Evolutionary conservation across 352 stramenopile genomes (phyloP).

Genomic region (Phytophthora citrophthora): DNA sequence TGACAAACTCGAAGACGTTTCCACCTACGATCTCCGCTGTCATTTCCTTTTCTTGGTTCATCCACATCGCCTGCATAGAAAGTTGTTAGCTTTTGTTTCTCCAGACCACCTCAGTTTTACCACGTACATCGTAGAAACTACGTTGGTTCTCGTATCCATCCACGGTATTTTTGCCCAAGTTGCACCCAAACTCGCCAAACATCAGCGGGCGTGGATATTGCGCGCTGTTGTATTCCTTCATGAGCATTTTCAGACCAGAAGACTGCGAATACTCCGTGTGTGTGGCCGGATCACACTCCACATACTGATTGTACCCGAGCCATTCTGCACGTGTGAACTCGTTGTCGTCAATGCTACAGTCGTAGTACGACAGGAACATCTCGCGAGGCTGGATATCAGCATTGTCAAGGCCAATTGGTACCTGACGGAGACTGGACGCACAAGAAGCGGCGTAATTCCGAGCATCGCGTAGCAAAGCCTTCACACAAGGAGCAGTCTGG

Average conservation of each 20-base stretch:
- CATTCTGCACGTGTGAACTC: slow-evolving; percentile 61
- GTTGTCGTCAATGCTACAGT: slow-evolving; percentile 56
- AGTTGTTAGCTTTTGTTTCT: slow-evolving; percentile 11
- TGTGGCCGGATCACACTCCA: slow-evolving; percentile 61
- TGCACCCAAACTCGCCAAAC: slow-evolving; percentile 85
- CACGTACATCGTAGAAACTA: slow-evolving; percentile 59
- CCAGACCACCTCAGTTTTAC: slow-evolving; percentile 18
- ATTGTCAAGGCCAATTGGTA: slow-evolving; percentile 71
- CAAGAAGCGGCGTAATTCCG: slow-evolving; percentile 53
- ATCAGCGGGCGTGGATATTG: slow-evolving; percentile 65
- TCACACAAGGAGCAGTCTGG: slow-evolving; percentile 57
- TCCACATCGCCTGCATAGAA: slow-evolving; percentile 72
- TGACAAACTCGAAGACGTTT: slow-evolving; percentile 82
- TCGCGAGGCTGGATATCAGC: slow-evolving; percentile 61
- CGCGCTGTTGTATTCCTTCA: slow-evolving; percentile 58
- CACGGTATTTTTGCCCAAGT: slow-evolving; percentile 68
- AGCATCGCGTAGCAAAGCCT: slow-evolving; percentile 64
- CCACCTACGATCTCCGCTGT: slow-evolving; percentile 61
- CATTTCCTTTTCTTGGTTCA: slow-evolving; percentile 64
- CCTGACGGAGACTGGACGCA: slow-evolving; percentile 41
- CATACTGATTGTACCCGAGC: slow-evolving; percentile 71
- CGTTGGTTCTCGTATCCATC: slow-evolving; percentile 75
- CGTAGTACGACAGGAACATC: slow-evolving; percentile 73
- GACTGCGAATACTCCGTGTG: slow-evolving; percentile 66
- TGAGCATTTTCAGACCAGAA: slow-evolving; percentile 59